Evolutionary conservation across 1,284 basidiomycete genomes (phyloP).

Genomic region (Lentinula novae-zelandiae): DNA sequence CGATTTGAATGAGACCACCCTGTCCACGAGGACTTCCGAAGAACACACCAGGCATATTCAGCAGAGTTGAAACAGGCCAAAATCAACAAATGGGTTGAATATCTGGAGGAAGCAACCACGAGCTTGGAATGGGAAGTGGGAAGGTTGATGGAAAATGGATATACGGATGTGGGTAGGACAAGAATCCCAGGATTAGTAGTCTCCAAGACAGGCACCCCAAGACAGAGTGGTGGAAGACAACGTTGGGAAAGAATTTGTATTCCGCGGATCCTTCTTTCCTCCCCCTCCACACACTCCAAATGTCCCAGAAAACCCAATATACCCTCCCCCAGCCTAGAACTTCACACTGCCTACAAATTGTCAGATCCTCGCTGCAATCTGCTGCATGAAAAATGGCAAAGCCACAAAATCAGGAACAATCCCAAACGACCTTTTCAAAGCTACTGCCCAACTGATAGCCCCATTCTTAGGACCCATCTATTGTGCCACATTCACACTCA

Average conservation of each 20-base stretch:
- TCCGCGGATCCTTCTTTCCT: slow-evolving; percentile 36
- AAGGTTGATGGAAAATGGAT: too few relatives aligned
- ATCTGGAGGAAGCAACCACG: too few relatives aligned
- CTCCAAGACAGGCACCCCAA: too few relatives aligned
- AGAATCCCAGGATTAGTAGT: too few relatives aligned
- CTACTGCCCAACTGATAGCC: slow-evolving; percentile 15
- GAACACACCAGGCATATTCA: too few relatives aligned
- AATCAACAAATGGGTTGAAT: too few relatives aligned
- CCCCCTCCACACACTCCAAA: slow-evolving; percentile 6
- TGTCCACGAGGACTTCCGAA: too few relatives aligned
- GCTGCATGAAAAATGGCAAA: slow-evolving; percentile 24
- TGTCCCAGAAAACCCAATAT: slow-evolving; percentile 12
- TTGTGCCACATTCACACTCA: slow-evolving; percentile 19
- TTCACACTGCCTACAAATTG: slow-evolving; percentile 14
- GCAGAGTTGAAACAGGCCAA: too few relatives aligned
- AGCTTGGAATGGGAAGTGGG: background rate
- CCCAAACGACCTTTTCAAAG: slow-evolving; percentile 27
- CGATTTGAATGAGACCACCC: too few relatives aligned
- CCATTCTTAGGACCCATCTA: slow-evolving; percentile 23
- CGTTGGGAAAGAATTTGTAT: slow-evolving; percentile 38
- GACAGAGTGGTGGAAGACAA: slow-evolving; percentile 24
- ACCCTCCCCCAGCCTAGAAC: slow-evolving; percentile 20
- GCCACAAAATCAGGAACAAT: slow-evolving; percentile 26
- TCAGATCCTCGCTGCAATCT: slow-evolving; percentile 17
- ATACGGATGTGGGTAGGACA: too few relatives aligned